These are phyloP conservation scores for Aquilaria sinensis DNA, from an alignment of 345 rosid species.

Conservation along the genomic window DNA sequence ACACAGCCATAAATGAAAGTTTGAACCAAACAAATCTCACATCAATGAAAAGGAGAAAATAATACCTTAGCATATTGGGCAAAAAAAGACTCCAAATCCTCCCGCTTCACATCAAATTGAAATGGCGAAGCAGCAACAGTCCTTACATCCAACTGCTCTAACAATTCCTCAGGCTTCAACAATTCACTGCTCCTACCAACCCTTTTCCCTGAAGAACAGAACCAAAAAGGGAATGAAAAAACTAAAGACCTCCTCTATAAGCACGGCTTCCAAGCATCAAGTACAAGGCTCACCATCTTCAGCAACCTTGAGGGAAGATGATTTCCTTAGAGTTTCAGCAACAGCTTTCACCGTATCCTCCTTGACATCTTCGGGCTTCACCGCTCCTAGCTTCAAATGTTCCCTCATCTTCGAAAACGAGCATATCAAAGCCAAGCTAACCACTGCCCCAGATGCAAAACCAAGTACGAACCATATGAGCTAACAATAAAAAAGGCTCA, in stretches of 20 bases:
- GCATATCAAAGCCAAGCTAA: slow-evolving; percentile 82
- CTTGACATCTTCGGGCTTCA: slow-evolving; percentile 65
- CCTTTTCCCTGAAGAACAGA: slow-evolving; percentile 45
- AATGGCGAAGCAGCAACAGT: slow-evolving; percentile 78
- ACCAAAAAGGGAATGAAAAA: not conserved
- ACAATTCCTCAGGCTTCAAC: slow-evolving; percentile 57
- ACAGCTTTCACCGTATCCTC: slow-evolving; percentile 73
- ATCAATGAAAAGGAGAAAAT: not conserved
- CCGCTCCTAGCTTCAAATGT: slow-evolving; percentile 58
- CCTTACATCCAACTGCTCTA: slow-evolving; percentile 65
- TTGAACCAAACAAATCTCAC: not conserved
- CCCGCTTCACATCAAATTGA: slow-evolving; percentile 52
- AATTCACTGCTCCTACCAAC: slow-evolving; percentile 70
- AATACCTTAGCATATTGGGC: slow-evolving; percentile 62
- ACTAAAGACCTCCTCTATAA: not conserved
- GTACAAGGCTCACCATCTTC: slow-evolving; percentile 65
- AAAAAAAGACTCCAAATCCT: slow-evolving; percentile 69
- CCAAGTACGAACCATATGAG: not conserved
- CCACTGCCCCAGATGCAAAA: slow-evolving; percentile 48
- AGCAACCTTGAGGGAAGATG: slow-evolving; percentile 67
- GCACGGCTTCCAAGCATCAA: not conserved
- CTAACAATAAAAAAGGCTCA: not conserved
- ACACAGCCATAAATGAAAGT: not conserved
- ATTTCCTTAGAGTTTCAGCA: slow-evolving; percentile 70
- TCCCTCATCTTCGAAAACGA: slow-evolving; percentile 86